Evolutionary conservation across 2,329 filamentous ascomycete species (phyloP), one percentile per base, ranked within the genome.

Genomic region (Neonectria sp.): DNA sequence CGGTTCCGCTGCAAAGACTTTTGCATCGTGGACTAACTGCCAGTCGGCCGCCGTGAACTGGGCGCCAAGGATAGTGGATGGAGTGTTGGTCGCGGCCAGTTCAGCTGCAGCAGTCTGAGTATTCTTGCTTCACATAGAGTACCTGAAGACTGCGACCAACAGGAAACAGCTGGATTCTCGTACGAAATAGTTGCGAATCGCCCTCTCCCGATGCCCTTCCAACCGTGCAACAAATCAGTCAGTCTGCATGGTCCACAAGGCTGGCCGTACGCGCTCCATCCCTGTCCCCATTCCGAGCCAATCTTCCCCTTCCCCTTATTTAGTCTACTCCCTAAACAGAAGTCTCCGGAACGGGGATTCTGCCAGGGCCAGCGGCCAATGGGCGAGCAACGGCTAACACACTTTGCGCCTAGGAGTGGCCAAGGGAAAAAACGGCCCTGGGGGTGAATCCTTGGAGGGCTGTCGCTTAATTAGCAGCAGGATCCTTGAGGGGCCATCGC

Each of bases 321-420:
- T 21, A 21, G 21, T 21, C 21, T 46, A 9, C 45, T 61, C 63
- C 63, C 63, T 45, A 21, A 64, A 48, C n/a, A 66, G 63, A 58
- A 66, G 37, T 58, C 46, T 9, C 63, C 63, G 63, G 33, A 29
- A n/a, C 3, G 12, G 40, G 63, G 52, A 12, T 4, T 24, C 11
- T 8, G 35, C 35, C 31, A 43, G 31, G 40, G 49, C 31, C 17
- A 21, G 2, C 6, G 12, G 33, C 63, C 58, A 66, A 66, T 66
- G 8, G 33, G 46, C 29, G 3, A 17, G 29, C 12, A 8, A 4
- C 8, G 31, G 25, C 63, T 66, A 66, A 53, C 31, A 43, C 52
- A 29, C 3, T 57, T 65, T n/a, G 7, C 27, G 8, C 45, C 45
- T 65, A 65, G 63, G 49, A 48, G 6, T 13, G 24, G 43, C n/a